These are phyloP conservation scores for Trifolium repens DNA, from an alignment of 306 rosid species.

Conservation along the genomic window DNA sequence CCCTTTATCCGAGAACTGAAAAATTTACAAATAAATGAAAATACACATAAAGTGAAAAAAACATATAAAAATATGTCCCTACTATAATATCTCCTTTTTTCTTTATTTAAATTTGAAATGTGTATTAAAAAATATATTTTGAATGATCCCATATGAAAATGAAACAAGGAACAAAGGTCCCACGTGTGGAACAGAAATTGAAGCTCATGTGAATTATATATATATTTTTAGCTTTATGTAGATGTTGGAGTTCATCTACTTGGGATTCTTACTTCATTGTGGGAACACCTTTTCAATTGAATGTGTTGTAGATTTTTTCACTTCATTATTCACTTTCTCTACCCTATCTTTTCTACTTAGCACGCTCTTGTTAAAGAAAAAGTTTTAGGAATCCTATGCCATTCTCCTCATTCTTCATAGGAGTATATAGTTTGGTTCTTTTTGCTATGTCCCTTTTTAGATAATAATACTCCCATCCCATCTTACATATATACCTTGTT, in stretches of 20 bases:
- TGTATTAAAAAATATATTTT: constrained; percentile 44
- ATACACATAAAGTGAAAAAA: neutral
- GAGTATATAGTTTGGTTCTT: constrained; percentile 62
- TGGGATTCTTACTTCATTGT: constrained; percentile 88
- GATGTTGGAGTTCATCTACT: constrained; percentile 66
- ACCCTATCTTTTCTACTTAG: constrained; percentile 52
- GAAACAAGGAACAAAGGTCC: constrained; percentile 65
- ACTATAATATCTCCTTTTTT: constrained; percentile 17
- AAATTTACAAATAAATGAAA: no score
- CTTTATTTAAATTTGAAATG: constrained; percentile 30
- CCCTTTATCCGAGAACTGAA: no score
- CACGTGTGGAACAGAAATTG: constrained; percentile 76
- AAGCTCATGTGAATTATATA: constrained; percentile 51
- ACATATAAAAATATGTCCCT: constrained; percentile 23
- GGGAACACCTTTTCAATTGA: constrained; percentile 79
- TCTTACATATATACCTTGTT: neutral
- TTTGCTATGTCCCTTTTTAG: constrained; percentile 70
- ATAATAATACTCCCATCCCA: constrained; percentile 55
- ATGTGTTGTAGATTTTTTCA: constrained; percentile 49
- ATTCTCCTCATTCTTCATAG: constrained; percentile 45
- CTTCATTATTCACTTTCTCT: constrained; percentile 59
- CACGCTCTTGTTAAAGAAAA: constrained; percentile 71
- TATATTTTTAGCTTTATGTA: constrained; percentile 64
- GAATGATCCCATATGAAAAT: constrained; percentile 64
- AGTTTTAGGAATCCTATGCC: constrained; percentile 95